Percentiles rank a stretch among this genome's conserved stretches.
These are phyloP conservation scores for Fusarium goolgardi DNA, from an alignment of 2,329 filamentous ascomycete species.

Conservation along the genomic window DNA sequence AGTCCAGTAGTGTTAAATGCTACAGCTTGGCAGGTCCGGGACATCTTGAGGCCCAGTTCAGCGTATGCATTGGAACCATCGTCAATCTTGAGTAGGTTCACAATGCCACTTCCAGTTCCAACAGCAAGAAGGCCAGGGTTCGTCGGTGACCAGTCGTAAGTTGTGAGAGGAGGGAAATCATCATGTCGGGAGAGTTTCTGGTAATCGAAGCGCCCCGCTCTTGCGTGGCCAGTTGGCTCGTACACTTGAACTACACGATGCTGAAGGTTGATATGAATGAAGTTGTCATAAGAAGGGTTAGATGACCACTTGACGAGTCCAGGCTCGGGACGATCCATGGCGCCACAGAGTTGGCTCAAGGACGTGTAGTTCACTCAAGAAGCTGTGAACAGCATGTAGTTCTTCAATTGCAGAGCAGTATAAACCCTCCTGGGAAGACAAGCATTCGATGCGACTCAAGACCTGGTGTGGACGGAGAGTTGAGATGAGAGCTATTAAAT, in stretches of 20 bases:
- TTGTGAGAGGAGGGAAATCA: slow-evolving; percentile 71
- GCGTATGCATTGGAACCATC: slow-evolving; percentile 73
- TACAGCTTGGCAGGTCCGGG: slow-evolving; percentile 82
- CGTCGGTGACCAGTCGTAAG: slow-evolving; percentile 74
- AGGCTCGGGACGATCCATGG: slow-evolving; percentile 69
- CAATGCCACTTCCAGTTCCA: slow-evolving; percentile 79
- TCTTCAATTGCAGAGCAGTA: neutral
- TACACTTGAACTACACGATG: slow-evolving; percentile 72
- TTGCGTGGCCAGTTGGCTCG: slow-evolving; percentile 69
- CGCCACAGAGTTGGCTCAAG: slow-evolving; percentile 28
- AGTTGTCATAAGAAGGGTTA: slow-evolving; percentile 67
- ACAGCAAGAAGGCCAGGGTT: slow-evolving; percentile 77
- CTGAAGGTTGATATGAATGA: slow-evolving; percentile 73
- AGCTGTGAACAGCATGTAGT: neutral
- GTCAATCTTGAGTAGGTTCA: slow-evolving; percentile 78
- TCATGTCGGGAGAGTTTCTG: slow-evolving; percentile 68
- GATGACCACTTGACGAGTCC: slow-evolving; percentile 76
- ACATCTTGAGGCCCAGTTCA: slow-evolving; percentile 78
- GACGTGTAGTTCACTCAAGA: neutral
- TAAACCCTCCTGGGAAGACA: neutral
- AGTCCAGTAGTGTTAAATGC: slow-evolving; percentile 79
- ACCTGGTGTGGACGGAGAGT: neutral
- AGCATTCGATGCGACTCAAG: slow-evolving; percentile 9
- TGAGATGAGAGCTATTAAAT: slow-evolving; percentile 20
- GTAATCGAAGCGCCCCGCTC: slow-evolving; percentile 68